Evolutionary conservation across 73 alveolate genomes (phyloP).

Genomic region (Paramecium biaurelia): DNA sequence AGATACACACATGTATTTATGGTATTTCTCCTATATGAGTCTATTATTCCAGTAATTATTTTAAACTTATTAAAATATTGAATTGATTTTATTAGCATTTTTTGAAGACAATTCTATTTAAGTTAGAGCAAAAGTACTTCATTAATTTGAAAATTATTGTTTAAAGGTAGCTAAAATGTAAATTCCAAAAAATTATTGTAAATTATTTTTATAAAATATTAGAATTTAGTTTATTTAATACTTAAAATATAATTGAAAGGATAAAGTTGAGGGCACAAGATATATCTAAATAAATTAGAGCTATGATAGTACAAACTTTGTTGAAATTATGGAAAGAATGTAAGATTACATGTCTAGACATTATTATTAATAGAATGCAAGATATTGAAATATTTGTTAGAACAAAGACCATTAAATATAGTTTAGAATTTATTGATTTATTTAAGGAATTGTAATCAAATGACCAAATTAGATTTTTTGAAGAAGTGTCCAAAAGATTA

Average conservation of each 20-base stretch:
- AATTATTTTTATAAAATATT: neutral
- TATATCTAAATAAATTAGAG: neutral
- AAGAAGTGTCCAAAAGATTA: slow-evolving; percentile 28
- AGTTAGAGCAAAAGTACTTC: neutral
- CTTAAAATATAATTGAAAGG: neutral
- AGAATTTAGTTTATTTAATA: neutral
- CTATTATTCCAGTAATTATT: neutral
- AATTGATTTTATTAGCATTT: neutral
- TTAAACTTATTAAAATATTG: neutral
- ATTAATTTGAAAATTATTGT: neutral
- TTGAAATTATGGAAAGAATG: neutral
- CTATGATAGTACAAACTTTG: neutral
- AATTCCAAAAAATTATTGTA: neutral
- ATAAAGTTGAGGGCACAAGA: neutral
- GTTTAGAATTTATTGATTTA: neutral
- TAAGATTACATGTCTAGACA: neutral
- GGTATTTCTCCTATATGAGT: slow-evolving; percentile 6
- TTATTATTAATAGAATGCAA: neutral
- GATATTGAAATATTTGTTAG: slow-evolving; percentile 14
- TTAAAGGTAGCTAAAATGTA: neutral
- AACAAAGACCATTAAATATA: neutral
- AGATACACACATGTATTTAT: neutral
- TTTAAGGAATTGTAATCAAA: neutral
- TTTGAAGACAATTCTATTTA: slow-evolving; percentile 20
- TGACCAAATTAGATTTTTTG: slow-evolving; percentile 1